These are phyloP conservation scores for Rhodosporidiobolus odoratus DNA, from an alignment of 768 basidiomycete species.

Conservation along the genomic window DNA sequence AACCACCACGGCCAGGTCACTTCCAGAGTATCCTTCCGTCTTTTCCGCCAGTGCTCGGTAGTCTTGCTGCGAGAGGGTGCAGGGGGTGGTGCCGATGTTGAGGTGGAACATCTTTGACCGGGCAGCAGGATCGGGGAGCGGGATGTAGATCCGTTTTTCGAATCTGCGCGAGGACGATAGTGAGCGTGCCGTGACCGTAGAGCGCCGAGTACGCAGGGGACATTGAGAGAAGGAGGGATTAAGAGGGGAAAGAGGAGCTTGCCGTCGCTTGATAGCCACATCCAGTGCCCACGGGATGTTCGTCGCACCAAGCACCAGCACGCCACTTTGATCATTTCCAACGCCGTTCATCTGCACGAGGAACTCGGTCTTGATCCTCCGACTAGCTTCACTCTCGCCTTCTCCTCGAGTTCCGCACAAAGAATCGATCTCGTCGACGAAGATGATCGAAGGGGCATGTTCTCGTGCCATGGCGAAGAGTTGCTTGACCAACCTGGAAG, in stretches of 20 bases:
- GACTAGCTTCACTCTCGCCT: constrained; percentile 93
- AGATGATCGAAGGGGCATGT: constrained; percentile 94
- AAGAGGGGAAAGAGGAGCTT: constrained; percentile 35
- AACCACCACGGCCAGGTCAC: constrained; percentile 88
- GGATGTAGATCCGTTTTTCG: constrained; percentile 97
- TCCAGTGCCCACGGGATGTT: constrained; percentile 99
- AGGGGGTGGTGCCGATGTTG: constrained; percentile 88
- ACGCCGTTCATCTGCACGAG: constrained; percentile 96
- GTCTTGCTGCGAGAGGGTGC: constrained; percentile 69
- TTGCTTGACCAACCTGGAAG: constrained; percentile 73
- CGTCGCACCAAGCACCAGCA: constrained; percentile 91
- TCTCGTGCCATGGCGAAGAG: constrained; percentile 94
- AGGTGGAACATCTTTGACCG: constrained; percentile 93
- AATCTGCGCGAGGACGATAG: constrained; percentile 55
- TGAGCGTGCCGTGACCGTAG: not conserved
- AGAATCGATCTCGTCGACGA: constrained; percentile 97
- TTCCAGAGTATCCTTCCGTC: constrained; percentile 88
- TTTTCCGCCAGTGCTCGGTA: constrained; percentile 72
- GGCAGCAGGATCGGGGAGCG: constrained; percentile 87
- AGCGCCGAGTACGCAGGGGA: not conserved
- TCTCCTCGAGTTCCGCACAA: constrained; percentile 90
- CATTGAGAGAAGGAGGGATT: not conserved
- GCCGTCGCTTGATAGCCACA: constrained; percentile 83
- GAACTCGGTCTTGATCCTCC: constrained; percentile 93
- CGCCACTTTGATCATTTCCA: constrained; percentile 93